phyloP scores from a whole-genome alignment of 176 grass and related monocot species.

The Oryza longistaminata region DNA sequence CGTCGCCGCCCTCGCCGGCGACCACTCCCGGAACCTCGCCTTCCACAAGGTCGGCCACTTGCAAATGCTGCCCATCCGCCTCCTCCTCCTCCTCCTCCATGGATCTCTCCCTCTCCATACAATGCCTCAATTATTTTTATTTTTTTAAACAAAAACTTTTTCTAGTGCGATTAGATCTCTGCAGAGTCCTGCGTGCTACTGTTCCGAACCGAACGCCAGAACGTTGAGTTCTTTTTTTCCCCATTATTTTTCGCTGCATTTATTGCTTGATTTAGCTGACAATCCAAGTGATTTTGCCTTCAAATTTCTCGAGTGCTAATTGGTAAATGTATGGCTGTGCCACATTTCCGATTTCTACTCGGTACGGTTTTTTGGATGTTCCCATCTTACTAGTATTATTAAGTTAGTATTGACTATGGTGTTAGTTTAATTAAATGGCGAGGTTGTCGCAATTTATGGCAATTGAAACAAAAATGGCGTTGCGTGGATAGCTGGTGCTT shows the following conservation, averaged over 20 bases:
- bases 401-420: background rate
- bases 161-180: background rate
- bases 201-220: background rate
- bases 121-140: background rate
- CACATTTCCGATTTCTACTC: background rate
- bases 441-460: background rate
- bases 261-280: background rate
- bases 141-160: background rate
- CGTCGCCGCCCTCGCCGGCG: constrained; percentile 64
- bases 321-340: background rate
- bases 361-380: background rate
- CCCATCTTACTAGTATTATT: background rate
- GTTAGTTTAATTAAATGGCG: too few relatives aligned
- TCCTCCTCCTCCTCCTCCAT: background rate
- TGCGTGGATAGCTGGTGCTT: background rate
- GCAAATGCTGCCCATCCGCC: background rate
- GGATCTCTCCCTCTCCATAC: background rate
- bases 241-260: background rate
- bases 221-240: background rate
- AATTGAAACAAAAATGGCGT: background rate
- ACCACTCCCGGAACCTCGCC: constrained; percentile 50
- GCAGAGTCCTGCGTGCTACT: background rate
- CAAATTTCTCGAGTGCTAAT: background rate
- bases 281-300: background rate
- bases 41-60: constrained; percentile 56